Base-by-base conservation (phyloP, 768 basidiomycete species). In the Collybia nuda region DNA sequence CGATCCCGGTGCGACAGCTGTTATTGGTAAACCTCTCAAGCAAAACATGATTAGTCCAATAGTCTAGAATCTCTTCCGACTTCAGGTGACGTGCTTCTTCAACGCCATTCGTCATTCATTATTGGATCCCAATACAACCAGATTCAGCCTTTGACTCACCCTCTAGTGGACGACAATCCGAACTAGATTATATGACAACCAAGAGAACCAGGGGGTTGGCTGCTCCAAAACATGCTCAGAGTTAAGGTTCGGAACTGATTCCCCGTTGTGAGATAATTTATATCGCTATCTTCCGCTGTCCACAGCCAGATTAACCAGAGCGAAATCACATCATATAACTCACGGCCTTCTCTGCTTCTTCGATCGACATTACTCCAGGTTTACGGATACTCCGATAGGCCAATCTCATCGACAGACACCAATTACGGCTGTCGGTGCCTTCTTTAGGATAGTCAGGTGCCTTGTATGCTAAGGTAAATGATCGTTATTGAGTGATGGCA, bases 231-330 rank as follows among this genome's bases (percentile, higher is more conserved):
- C 32, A 48, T 17, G 8, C 35, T 48, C 41, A 40, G 14, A 46
- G 38, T 56, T 52, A 52, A 45, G 35, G 44, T 56, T 47, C 44
- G 36, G 17, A 32, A 24, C 35, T 28, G 22, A 12, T 40, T 41
- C 38, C 39, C 35, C 39, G 15, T 38, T 43, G 52, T 44, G 51
- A 50, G 51, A 56, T 56, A 36, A 17, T 18, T 28, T 17, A 24
- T 24, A 22, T 11, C 36, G 26, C 7, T 39, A 32, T 32, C 32
- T 47, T 39, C 39, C 14, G 8, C 1, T 8, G 6, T 23, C 32
- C 32, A 5, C 38, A 12, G n/a, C 39, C 17, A 47, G 46, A 47
- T 46, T 47, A 47, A 38, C 24, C 36, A 47, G 18, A 18, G 14
- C 28, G 14, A 21, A 38, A 37, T 24, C 37, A 47, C 37, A 12